A percentile compares a stretch with the other conserved stretches of the same genome.
Evolutionary conservation across 257 asterid species (phyloP).

Genomic region (Forsythia suspensa): DNA sequence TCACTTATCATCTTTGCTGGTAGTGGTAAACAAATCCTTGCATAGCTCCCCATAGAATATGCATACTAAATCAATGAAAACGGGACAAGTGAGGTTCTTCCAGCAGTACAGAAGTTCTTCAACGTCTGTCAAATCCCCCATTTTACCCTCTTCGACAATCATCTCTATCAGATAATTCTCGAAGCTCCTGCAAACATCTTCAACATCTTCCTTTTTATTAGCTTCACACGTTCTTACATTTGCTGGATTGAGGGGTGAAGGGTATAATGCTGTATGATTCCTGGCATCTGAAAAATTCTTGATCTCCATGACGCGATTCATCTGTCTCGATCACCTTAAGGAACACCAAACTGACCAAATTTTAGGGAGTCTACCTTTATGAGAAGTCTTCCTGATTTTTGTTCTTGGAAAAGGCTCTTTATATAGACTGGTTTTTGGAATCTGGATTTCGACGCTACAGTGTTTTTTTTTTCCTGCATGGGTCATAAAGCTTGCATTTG

Average conservation of each 20-base stretch:
- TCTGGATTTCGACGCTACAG: conserved; percentile 38
- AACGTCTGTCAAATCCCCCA: conserved; percentile 56
- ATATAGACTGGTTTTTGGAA: conserved; percentile 51
- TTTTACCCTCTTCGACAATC: conserved; percentile 71
- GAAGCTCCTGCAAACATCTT: conserved; percentile 72
- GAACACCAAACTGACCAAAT: conserved; percentile 28
- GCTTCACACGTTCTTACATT: conserved; percentile 32
- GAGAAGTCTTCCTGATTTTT: conserved; percentile 2
- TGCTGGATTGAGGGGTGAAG: conserved; percentile 75
- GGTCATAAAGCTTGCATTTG: conserved; percentile 48
- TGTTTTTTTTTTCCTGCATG: conserved; percentile 47
- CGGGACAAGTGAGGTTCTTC: conserved; percentile 56
- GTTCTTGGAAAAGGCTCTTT: conserved; percentile 26
- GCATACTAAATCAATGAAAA: conserved; percentile 60
- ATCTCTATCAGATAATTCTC: conserved; percentile 67
- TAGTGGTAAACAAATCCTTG: conserved; percentile 48
- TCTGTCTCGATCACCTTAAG: conserved; percentile 24
- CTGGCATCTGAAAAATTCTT: conserved; percentile 49
- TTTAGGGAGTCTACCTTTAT: conserved; percentile 14
- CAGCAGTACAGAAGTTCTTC: conserved; percentile 76
- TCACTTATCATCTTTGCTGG: conserved; percentile 1
- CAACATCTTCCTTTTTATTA: conserved; percentile 27
- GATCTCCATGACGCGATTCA: conserved; percentile 43
- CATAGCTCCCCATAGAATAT: conserved; percentile 74
- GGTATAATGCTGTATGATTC: conserved; percentile 43